A percentile compares a stretch with the other conserved stretches of the same genome.
phyloP scores from a whole-genome alignment of 2,329 filamentous ascomycete genomes.

The Trichoderma asperellum region DNA sequence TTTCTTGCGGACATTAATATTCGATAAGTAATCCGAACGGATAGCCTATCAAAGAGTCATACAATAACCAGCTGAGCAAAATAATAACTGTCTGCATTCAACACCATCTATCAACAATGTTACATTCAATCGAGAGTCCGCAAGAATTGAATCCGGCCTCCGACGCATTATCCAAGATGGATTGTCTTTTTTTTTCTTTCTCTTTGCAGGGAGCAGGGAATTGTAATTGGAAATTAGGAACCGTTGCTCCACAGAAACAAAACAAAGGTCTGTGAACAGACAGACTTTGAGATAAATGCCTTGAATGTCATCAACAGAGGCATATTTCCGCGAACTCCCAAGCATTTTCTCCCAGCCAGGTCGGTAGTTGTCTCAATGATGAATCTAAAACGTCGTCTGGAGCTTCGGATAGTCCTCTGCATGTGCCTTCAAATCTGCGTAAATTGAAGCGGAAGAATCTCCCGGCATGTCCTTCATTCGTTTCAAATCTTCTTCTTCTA shows the following conservation, averaged over 20 bases:
- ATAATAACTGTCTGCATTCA: background rate
- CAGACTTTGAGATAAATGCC: background rate
- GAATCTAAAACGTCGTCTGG: constrained; percentile 36
- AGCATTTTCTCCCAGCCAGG: background rate
- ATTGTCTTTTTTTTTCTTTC: no score
- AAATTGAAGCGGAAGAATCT: constrained; percentile 46
- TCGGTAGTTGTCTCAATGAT: background rate
- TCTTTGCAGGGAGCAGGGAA: no score
- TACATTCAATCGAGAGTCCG: background rate
- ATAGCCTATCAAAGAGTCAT: constrained; percentile 15
- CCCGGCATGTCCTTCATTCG: constrained; percentile 60
- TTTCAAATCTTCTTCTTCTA: constrained; percentile 75
- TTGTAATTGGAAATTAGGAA: no score
- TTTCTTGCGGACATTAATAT: background rate
- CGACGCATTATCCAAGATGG: background rate
- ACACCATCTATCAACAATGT: background rate
- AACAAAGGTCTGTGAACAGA: background rate
- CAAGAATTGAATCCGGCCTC: background rate
- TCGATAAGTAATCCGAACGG: background rate
- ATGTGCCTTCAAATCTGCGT: constrained; percentile 21
- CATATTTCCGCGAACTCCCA: background rate
- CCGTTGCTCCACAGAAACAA: no score
- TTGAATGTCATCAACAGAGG: background rate
- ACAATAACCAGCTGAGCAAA: background rate
- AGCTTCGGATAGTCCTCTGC: constrained; percentile 33